Base-by-base conservation (phyloP, 805 yeast species). In the Sugiyamaella marilandica region DNA sequence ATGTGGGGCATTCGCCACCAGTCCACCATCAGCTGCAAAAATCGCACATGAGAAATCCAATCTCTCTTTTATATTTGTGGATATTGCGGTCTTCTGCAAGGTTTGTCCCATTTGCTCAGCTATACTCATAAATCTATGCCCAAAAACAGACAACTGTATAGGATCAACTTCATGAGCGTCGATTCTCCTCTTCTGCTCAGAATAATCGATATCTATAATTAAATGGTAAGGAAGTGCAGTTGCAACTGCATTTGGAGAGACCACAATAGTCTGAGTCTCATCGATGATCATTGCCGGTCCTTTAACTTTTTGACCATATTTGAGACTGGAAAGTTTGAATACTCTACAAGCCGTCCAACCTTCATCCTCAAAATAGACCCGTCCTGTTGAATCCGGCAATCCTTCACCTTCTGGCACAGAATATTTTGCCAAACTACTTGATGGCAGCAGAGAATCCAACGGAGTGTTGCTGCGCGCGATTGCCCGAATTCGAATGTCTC, bases 21-120 rank as follows among this genome's bases (percentile, higher is more conserved):
- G 70, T 31, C 83, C 84, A n/a, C 95, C 95, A 5, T 77, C 74
- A 1, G 84, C 74, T 60, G 84, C 88, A 65, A 87, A 87, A 19
- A 87, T 68, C 1, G 96, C 96, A 72, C 95, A 87, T 31, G 91
- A 84, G 66, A 85, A 87, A 65, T 87, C 95, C 34, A 87, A 70
- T 49, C 96, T 73, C 64, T 87, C 95, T 63, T 87, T 87, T 37
- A 87, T 91, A 62, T 87, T 87, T 2, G 91, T 85, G 4, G 89
- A 82, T 9, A 87, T 89, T 1, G 92, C 77, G 0, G 94, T 87
- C 68, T 85, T 84, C 58, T 86, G 85, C 51, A 87, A 72, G 4
- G 91, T 84, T 35, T 78, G 79, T 36, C 95, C 92, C 95, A 87
- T 87, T 64, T 85, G 92, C 60, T 87, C 95, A 8, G 96, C 96